Evolutionary conservation across 495 filamentous ascomycete species (phyloP), one percentile per base, ranked within the genome.

Genomic region (Aspergillus olivimuriae): DNA sequence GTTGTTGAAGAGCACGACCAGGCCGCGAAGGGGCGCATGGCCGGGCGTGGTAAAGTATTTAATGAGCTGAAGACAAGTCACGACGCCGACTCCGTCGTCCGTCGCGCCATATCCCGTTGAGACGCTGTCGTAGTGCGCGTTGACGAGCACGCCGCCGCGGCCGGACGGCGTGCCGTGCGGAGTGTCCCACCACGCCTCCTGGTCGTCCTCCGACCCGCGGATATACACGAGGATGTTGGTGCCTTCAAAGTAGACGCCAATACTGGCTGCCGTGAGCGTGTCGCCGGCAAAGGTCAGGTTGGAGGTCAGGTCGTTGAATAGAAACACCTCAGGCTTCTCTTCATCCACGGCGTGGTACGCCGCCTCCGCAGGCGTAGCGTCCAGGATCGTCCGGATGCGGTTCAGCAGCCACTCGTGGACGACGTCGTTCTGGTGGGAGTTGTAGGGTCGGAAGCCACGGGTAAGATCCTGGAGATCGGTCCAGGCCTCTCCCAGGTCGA

Each of bases 41-140:
- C 74, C 83, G 4, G 78, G 69, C 6, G 77, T 78, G 4, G 87
- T 86, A 62, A 96, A 97, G 60, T 95, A 85, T 44, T 82, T 81
- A 43, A 98, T 73, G n/a, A 96, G 65, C 56, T 96, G 91, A 35
- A 97, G 70, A 28, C 88, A 70, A 7, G 87, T 86, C 16, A 94
- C 79, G 9, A 94, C 86, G 4, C 89, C 91, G 44, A 94, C 81
- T 1, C 92, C 92, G 60, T 95, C 87, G 63, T 98, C 92, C 6
- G 92, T 97, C 20, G 92, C 91, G 32, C 91, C 91, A 53, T 72
- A 86, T 9, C 91, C 92, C 1, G 89, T 90, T 5, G 88, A 87
- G 1, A 97, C 92, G 48, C 87, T 92, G 60, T 98, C 92, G 56
- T 92, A 97, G 55, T 98, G 92, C 4, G 91, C 87, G 57, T 95